Base-by-base conservation (phyloP, 441 rosid genomes). In the Adansonia gregorii region DNA sequence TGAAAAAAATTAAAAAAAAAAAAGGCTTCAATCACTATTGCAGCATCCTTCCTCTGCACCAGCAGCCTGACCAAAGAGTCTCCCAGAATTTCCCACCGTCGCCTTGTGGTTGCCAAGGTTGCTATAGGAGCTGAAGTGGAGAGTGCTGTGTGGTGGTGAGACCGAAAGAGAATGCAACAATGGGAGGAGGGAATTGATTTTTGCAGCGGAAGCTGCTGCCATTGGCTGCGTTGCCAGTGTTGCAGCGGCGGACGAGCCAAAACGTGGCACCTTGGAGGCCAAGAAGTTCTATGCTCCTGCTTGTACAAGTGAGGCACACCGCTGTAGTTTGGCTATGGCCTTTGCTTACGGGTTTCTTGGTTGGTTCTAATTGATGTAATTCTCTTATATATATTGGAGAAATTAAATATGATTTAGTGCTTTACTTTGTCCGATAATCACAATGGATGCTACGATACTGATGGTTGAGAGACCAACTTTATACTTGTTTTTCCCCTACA, bases 161-260 rank as follows among this genome's bases (percentile, higher is more conserved):
- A 68, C 81, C 82, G 84, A 84, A 74, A 80, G 64, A 20, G 73
- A 49, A 51, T 35, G 78, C 56, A 78, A 72, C 84, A 83, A 64
- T 51, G 89, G 91, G n/a, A 85, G 97, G 85, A 93, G 98, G 88
- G 94, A 92, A 66, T 78, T 94, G 85, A 77, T 94, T 83, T 89
- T 92, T 43, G 87, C 88, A 0, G 93, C 89, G 0, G 93, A 91
- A 9, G 92, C 93, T 0, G 88, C 88, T 0, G 94, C 89, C 0
- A 85, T 86, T 7, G 83, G 66, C 82, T 83, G 89, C 19, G 77
- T 90, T 70, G 87, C 91, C 2, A 83, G 87, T 56, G 84, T 82
- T 68, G 97, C 94, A 9, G 55, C 86, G 83, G 97, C 97, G 2
- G 93, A 78, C 48, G 68, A 2, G 74, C 94, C 95, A 1, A 87